Base-by-base conservation (phyloP, 2,329 filamentous ascomycete species). In the Xylariaceae sp. region DNA sequence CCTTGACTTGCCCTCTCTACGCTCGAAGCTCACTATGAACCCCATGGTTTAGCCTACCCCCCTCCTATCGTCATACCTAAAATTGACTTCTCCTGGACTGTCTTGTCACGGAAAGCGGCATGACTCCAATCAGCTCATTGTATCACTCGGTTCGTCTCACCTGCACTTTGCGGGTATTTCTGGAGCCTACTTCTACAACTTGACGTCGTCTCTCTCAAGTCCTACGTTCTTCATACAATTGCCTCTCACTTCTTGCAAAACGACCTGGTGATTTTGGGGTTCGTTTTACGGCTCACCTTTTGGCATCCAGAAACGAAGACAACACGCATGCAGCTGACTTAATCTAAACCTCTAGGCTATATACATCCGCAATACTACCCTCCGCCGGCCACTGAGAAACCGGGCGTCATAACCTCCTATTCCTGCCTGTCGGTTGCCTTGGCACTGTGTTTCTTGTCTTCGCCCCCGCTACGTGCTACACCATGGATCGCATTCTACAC, bases 401-500 rank as follows among this genome's bases (percentile, higher is more conserved):
- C 45, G 26, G 47, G 48, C 18, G 45, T 19, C 21, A 36, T 45
- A 53, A 41, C 16, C 18, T 37, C 3, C 26, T 30, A n/a, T 21
- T 47, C 19, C 22, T 32, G 36, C 37, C 42, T 43, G 22, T 43
- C 36, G 36, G 32, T 50, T 51, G 49, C 47, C 43, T 32, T 16
- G 46, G 34, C 12, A 50, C 51, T 36, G 41, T 34, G 30, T 39
- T n/a, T 8, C 29, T 30, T 30, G 34, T 32, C 44, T 30, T 29
- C 43, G 30, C 39, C 32, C n/a, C 22, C 36, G 12, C 32, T 39
- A 34, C 37, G 19, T 18, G n/a, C 46, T 49, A 47, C 57, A 56
- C 42, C 34, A 57, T 59, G 55, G 47, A 51, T 29, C 32, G 39
- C 54, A 18, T 36, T 37, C 50, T 64, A 41, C 54, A 57, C 53